Percentiles rank a stretch among this genome's conserved stretches.
phyloP scores from a whole-genome alignment of 805 yeast genomes.

The Candida ulmi region DNA sequence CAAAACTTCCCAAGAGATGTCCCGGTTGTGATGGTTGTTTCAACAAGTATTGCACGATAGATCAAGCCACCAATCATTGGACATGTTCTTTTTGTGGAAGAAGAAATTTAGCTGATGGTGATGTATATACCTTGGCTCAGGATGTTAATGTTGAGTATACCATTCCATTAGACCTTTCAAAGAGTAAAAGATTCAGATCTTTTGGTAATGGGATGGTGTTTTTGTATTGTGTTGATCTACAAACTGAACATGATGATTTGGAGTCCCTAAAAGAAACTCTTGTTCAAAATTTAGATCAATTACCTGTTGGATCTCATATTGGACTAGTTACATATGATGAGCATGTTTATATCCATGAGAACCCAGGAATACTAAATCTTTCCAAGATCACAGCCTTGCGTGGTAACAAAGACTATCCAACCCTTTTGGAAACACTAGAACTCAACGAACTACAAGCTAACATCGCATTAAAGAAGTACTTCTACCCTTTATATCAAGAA shows the following conservation, averaged over 20 bases:
- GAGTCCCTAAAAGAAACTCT: constrained; percentile 70
- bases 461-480: neutral
- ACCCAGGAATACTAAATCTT: constrained; percentile 45
- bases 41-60: constrained; percentile 80
- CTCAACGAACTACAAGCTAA: neutral
- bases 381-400: neutral
- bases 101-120: constrained; percentile 58
- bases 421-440: neutral
- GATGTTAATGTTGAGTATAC: constrained; percentile 78
- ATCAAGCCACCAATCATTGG: constrained; percentile 71
- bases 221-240: constrained; percentile 75
- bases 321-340: constrained; percentile 84
- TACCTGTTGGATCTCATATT: constrained; percentile 77
- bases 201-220: constrained; percentile 63
- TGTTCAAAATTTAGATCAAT: constrained; percentile 57
- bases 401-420: neutral
- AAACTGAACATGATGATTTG: constrained; percentile 80
- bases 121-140: constrained; percentile 59
- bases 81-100: constrained; percentile 73
- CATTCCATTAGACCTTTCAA: constrained; percentile 37
- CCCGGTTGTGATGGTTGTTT: constrained; percentile 72
- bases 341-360: constrained; percentile 80
- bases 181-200: constrained; percentile 46
- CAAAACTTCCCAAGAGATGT: constrained; percentile 73
- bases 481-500: neutral